Evolutionary conservation across 2,329 filamentous ascomycete genomes (phyloP).

Genomic region (Penicillium hesseltinei): DNA sequence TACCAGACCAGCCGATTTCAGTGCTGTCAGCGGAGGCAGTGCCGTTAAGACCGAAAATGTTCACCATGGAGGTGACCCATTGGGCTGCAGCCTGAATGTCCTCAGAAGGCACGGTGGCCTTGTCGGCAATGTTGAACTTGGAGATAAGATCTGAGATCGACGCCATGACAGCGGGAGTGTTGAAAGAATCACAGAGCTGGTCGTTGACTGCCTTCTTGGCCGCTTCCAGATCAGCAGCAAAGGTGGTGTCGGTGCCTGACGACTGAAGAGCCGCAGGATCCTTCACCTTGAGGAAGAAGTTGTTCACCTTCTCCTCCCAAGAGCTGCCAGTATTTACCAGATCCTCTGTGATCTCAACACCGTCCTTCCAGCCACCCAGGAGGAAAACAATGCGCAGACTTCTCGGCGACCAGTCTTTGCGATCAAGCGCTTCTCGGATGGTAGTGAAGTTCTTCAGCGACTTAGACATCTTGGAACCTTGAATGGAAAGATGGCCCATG

Average conservation of each 20-base stretch:
- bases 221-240: constrained; percentile 51
- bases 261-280: constrained; percentile 42
- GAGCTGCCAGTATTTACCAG: constrained; percentile 70
- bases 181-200: constrained; percentile 79
- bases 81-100: constrained; percentile 59
- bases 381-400: constrained; percentile 83
- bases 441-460: constrained; percentile 94
- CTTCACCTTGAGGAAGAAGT: constrained; percentile 62
- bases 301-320: constrained; percentile 79
- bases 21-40: constrained; percentile 34
- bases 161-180: constrained; percentile 77
- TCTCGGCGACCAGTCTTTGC: constrained; percentile 71
- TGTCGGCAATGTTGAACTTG: constrained; percentile 64
- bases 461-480: constrained; percentile 94
- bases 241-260: constrained; percentile 31
- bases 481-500: constrained; percentile 88
- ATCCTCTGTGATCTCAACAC: constrained; percentile 84
- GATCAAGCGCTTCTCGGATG: constrained; percentile 74
- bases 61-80: constrained; percentile 81
- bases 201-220: constrained; percentile 59
- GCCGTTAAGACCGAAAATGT: constrained; percentile 72
- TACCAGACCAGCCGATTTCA: constrained; percentile 63
- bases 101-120: constrained; percentile 46
- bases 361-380: constrained; percentile 84
- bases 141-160: constrained; percentile 75